phyloP scores from a whole-genome alignment of 2,329 filamentous ascomycete genomes.

The Paramyrothecium sp. region DNA sequence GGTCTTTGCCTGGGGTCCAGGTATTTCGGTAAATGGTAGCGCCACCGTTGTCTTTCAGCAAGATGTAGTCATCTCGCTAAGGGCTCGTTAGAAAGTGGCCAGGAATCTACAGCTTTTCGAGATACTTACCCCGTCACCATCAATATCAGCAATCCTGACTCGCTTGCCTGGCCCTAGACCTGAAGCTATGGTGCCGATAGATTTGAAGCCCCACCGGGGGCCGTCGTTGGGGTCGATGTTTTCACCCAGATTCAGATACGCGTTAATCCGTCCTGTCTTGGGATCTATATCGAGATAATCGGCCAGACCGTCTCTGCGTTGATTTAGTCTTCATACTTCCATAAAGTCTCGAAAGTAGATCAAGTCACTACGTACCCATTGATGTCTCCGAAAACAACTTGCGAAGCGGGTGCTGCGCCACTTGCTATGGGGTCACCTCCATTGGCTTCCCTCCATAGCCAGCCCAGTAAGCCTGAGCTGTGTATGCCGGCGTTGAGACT shows the following conservation, averaged over 20 bases:
- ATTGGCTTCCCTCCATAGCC: constrained; percentile 2
- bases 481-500: not conserved
- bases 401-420: constrained; percentile 6
- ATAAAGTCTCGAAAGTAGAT: not conserved
- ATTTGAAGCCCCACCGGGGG: constrained; percentile 5
- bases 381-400: constrained; percentile 11
- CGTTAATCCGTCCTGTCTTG: constrained; percentile 5
- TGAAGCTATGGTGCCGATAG: constrained; percentile 8
- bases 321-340: not conserved
- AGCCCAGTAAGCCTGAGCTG: not conserved
- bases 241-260: constrained; percentile 1
- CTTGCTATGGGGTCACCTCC: constrained; percentile 7
- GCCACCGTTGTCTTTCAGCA: constrained; percentile 6
- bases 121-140: constrained; percentile 16
- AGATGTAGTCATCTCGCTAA: constrained; percentile 14
- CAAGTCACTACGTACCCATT: constrained; percentile 3
- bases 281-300: constrained; percentile 10
- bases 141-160: constrained; percentile 17
- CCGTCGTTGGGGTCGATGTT: not conserved
- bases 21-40: constrained; percentile 11
- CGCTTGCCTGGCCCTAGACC: constrained; percentile 11
- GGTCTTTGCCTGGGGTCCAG: not conserved
- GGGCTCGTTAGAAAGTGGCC: not conserved
- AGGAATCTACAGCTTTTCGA: not conserved
- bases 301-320: constrained; percentile 5